Percentiles rank a stretch among this genome's conserved stretches.
Conservation (phyloP, 2,329 filamentous ascomycete species). For the Niveomyces coronatus region DNA sequence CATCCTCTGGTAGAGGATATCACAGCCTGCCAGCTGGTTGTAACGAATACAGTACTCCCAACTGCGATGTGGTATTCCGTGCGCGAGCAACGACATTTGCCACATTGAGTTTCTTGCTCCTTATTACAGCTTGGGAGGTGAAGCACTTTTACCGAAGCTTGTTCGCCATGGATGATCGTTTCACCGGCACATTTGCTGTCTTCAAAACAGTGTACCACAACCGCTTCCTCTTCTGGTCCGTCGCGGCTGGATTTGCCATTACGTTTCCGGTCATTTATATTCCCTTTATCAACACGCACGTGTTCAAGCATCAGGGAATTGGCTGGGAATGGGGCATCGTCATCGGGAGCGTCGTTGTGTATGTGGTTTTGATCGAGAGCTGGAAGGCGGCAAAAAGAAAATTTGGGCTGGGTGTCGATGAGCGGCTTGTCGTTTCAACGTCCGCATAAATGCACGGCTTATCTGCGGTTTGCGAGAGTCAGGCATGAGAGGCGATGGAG, state of each 20-base stretch:
- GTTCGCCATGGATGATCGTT: constrained; percentile 53
- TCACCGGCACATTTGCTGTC: constrained; percentile 37
- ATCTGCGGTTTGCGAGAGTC: background rate
- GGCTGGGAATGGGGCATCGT: constrained; percentile 66
- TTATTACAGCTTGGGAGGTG: constrained; percentile 65
- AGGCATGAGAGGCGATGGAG: background rate
- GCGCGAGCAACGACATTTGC: constrained; percentile 61
- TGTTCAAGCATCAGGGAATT: constrained; percentile 61
- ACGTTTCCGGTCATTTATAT: constrained; percentile 58
- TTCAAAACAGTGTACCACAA: constrained; percentile 58
- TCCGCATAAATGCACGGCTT: background rate
- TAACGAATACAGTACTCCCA: constrained; percentile 41
- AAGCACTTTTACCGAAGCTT: constrained; percentile 60
- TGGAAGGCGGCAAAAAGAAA: constrained; percentile 61
- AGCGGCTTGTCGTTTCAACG: constrained; percentile 10
- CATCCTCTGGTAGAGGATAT: constrained; percentile 31
- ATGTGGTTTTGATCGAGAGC: constrained; percentile 51
- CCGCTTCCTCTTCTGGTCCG: constrained; percentile 55
- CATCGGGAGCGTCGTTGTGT: constrained; percentile 44
- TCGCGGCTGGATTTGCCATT: constrained; percentile 47
- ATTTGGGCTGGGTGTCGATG: constrained; percentile 25
- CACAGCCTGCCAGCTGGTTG: constrained; percentile 44
- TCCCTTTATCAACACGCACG: constrained; percentile 51
- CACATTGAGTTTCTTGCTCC: constrained; percentile 55
- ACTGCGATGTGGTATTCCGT: constrained; percentile 49